phyloP scores from a whole-genome alignment of 1,139 yeast species.

The Geotrichum bryndzae region DNA sequence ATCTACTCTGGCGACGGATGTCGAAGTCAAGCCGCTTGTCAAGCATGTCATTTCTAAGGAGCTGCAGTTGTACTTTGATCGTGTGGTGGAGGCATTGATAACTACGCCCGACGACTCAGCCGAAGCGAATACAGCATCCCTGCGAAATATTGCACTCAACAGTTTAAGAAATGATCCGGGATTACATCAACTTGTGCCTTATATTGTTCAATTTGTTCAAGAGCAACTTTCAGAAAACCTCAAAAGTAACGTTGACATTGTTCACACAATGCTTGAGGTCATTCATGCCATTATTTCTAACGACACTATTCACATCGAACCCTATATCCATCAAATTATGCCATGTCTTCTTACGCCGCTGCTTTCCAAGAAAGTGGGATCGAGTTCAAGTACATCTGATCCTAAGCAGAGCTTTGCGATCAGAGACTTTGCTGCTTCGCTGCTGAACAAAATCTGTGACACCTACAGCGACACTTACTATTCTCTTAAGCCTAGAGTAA shows the following conservation, averaged over 20 bases:
- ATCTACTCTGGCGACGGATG: slow-evolving; percentile 42
- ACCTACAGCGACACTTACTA: slow-evolving; percentile 83
- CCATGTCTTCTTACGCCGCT: slow-evolving; percentile 88
- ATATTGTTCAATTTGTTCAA: slow-evolving; percentile 90
- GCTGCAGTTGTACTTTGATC: slow-evolving; percentile 86
- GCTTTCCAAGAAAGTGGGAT: slow-evolving; percentile 85
- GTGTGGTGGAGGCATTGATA: slow-evolving; percentile 74
- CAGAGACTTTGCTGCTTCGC: slow-evolving; percentile 82
- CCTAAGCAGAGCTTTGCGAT: slow-evolving; percentile 38
- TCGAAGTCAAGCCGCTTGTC: slow-evolving; percentile 88
- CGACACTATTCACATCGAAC: slow-evolving; percentile 83
- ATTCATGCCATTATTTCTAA: slow-evolving; percentile 80
- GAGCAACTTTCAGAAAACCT: slow-evolving; percentile 90
- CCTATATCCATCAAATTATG: slow-evolving; percentile 93
- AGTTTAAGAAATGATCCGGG: slow-evolving; percentile 91
- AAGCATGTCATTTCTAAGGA: slow-evolving; percentile 94
- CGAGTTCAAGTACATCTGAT: slow-evolving; percentile 37
- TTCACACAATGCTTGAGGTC: slow-evolving; percentile 87
- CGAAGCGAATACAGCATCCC: slow-evolving; percentile 41
- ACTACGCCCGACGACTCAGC: slow-evolving; percentile 29
- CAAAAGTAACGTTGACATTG: slow-evolving; percentile 54
- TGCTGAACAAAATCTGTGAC: slow-evolving; percentile 68
- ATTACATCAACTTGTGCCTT: slow-evolving; percentile 91
- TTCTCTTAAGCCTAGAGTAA: slow-evolving; percentile 86
- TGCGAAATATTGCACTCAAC: slow-evolving; percentile 73